Conservation (phyloP, 305 asterid species). For the Fraxinus xanthoxyloides region DNA sequence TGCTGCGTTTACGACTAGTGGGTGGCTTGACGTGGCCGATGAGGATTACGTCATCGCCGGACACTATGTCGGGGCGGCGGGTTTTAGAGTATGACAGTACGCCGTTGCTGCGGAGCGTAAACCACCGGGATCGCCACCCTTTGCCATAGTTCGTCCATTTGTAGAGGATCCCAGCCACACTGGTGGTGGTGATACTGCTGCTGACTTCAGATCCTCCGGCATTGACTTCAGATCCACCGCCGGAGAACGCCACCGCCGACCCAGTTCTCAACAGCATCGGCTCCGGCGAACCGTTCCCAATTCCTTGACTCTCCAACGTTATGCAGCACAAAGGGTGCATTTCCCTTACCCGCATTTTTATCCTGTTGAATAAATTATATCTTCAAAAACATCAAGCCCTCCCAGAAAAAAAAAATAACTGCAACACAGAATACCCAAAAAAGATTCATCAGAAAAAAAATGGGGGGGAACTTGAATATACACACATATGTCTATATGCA, state of each 20-base stretch:
- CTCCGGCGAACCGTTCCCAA: constrained; percentile 66
- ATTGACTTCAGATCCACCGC: constrained; percentile 64
- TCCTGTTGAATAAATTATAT: not conserved
- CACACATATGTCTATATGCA: not conserved
- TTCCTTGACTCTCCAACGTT: constrained; percentile 60
- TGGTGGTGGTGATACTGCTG: constrained; percentile 24
- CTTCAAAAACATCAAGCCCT: not conserved
- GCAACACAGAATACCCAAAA: constrained; percentile 22
- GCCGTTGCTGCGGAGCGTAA: constrained; percentile 65
- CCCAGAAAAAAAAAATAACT: not conserved
- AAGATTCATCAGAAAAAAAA: constrained; percentile 25
- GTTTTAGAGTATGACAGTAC: constrained; percentile 71
- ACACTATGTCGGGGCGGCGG: constrained; percentile 42
- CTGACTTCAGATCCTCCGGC: constrained; percentile 58
- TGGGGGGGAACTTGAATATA: constrained; percentile 8
- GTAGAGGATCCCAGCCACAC: constrained; percentile 67
- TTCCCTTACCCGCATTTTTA: constrained; percentile 73
- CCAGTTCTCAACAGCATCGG: constrained; percentile 67
- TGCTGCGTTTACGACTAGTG: constrained; percentile 41
- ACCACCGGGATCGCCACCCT: constrained; percentile 98
- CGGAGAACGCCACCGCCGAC: constrained; percentile 48
- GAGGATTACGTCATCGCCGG: constrained; percentile 43
- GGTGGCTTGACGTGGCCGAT: constrained; percentile 51
- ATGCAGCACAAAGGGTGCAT: constrained; percentile 95
- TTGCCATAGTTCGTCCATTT: constrained; percentile 93